phyloP scores from a whole-genome alignment of 2,329 filamentous ascomycete species.

The Dendrostoma leiphaemia region DNA sequence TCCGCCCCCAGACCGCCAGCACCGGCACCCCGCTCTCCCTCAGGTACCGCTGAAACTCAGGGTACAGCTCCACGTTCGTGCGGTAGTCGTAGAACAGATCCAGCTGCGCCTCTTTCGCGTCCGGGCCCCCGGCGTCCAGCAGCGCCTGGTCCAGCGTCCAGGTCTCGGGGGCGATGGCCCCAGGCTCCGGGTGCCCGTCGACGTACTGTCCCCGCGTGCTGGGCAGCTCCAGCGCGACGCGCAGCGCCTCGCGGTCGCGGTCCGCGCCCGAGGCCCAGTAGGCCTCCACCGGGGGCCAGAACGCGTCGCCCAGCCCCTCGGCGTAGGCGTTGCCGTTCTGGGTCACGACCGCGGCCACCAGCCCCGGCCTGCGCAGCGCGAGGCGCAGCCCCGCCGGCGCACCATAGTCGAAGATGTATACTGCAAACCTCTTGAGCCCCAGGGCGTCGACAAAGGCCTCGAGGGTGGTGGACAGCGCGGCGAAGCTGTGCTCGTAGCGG shows the following conservation, averaged over 20 bases:
- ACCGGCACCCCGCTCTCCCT: conserved; percentile 48
- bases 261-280: conserved; percentile 40
- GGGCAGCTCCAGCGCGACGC: conserved; percentile 33
- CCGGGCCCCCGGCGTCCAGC: conserved; percentile 39
- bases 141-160: conserved; percentile 52
- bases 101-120: conserved; percentile 52
- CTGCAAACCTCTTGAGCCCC: conserved; percentile 43
- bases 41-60: conserved; percentile 54
- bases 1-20: conserved; percentile 57
- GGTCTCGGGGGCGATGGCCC: conserved; percentile 39
- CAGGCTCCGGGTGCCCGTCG: conserved; percentile 34
- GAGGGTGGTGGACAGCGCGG: conserved; percentile 45
- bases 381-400: conserved; percentile 54
- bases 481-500: conserved; percentile 54
- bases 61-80: conserved; percentile 53
- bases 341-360: conserved; percentile 50
- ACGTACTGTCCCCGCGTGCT: conserved; percentile 44
- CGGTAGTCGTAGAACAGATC: conserved; percentile 57
- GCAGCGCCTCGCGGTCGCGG: conserved; percentile 35
- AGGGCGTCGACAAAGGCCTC: conserved; percentile 48
- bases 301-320: conserved; percentile 48
- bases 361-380: conserved; percentile 45
- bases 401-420: conserved; percentile 65
- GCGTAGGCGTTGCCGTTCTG: conserved; percentile 63
- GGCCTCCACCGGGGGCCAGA: conserved; percentile 47